A percentile compares a stretch with the other conserved stretches of the same genome.
These are phyloP conservation scores for Starmerella apicola DNA, from an alignment of 805 yeast species.

Conservation along the genomic window DNA sequence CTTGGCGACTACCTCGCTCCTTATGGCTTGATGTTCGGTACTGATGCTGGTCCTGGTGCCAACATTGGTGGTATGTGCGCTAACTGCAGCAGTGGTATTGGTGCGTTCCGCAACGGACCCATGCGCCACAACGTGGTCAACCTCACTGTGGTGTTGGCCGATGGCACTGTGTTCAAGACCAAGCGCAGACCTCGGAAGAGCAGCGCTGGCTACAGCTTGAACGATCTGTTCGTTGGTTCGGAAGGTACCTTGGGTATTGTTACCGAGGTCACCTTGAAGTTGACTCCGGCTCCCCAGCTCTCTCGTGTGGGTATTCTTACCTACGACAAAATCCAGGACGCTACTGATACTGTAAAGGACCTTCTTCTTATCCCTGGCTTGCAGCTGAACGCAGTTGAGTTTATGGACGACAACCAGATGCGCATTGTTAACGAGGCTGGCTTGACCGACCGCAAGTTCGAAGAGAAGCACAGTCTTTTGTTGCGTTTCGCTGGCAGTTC, in stretches of 20 bases:
- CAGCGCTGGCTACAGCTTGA: conserved; percentile 71
- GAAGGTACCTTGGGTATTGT: conserved; percentile 62
- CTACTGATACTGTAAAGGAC: conserved; percentile 27
- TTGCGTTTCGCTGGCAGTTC: conserved; percentile 31
- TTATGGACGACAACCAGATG: conserved; percentile 64
- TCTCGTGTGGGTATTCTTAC: conserved; percentile 56
- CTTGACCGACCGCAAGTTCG: conserved; percentile 41
- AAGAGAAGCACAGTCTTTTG: conserved; percentile 62
- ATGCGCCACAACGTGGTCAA: conserved; percentile 72
- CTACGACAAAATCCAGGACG: conserved; percentile 22
- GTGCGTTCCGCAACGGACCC: conserved; percentile 70
- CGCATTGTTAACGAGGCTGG: conserved; percentile 54
- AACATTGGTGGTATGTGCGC: conserved; percentile 75
- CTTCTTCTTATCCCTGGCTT: conserved; percentile 58
- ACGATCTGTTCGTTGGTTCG: conserved; percentile 67
- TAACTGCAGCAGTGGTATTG: conserved; percentile 32
- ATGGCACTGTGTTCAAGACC: conserved; percentile 71
- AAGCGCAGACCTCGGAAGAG: conserved; percentile 66
- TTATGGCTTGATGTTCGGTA: conserved; percentile 56
- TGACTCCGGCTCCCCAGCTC: conserved; percentile 33
- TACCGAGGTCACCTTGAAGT: conserved; percentile 39
- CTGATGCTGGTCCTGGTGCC: conserved; percentile 90
- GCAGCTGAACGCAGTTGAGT: conserved; percentile 64
- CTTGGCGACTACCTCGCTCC: conserved; percentile 42
- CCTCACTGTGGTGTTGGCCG: conserved; percentile 71